Evolutionary conservation across 345 rosid species (phyloP).

Genomic region (Durio zibethinus): DNA sequence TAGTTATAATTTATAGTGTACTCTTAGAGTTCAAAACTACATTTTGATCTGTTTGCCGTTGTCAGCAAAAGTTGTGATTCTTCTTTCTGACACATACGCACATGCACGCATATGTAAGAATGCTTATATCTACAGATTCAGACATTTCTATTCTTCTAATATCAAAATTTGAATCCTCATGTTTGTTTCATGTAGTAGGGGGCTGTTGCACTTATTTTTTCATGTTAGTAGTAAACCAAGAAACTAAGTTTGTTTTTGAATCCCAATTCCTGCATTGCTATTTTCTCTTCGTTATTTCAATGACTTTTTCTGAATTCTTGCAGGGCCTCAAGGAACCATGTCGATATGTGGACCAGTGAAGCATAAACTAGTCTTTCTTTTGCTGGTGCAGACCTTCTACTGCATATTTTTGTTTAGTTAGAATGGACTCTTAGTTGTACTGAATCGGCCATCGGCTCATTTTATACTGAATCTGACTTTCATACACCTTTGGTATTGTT

Average conservation of each 20-base stretch:
- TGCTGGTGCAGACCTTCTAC: too few species aligned
- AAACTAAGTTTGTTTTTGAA: neutral
- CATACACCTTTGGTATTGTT: too few species aligned
- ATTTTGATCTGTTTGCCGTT: neutral
- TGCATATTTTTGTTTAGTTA: too few species aligned
- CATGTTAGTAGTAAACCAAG: neutral
- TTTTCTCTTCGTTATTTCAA: neutral
- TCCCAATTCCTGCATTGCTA: neutral
- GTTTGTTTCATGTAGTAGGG: neutral
- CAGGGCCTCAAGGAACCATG: neutral
- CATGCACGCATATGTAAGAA: neutral
- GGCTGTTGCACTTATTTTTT: neutral
- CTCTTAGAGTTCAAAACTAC: neutral
- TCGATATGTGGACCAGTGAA: too few species aligned
- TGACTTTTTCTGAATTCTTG: neutral
- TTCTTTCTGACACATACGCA: neutral
- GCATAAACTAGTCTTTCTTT: too few species aligned
- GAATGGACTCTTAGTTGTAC: too few species aligned
- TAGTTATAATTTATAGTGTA: neutral
- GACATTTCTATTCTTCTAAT: neutral
- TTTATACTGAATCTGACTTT: too few species aligned
- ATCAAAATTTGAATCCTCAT: neutral
- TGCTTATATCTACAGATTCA: neutral
- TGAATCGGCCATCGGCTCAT: too few species aligned
- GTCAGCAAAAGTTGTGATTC: neutral